Conservation (phyloP, 208 protist genomes). For the Trypanosoma melophagium region DNA sequence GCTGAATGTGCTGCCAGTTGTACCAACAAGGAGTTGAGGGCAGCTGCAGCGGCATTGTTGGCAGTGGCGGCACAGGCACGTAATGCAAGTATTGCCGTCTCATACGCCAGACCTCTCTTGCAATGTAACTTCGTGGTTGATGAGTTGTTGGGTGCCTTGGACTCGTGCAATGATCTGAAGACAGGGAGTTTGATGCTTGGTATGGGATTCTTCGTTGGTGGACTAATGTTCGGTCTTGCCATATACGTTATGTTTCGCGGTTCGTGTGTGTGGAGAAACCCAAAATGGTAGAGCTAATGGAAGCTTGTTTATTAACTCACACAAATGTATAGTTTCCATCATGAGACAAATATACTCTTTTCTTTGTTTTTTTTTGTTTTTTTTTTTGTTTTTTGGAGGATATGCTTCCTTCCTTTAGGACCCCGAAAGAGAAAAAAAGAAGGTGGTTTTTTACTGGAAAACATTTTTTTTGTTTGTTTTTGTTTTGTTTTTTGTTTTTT, state of each 20-base stretch:
- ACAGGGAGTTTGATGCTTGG: conserved; percentile 41
- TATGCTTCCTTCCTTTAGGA: too few species aligned
- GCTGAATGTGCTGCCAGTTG: conserved; percentile 17
- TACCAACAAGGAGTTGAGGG: conserved; percentile 29
- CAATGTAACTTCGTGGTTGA: conserved; percentile 83
- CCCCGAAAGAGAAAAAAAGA: too few species aligned
- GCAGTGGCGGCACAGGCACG: conserved; percentile 28
- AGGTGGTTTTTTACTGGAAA: too few species aligned
- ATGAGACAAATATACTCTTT: too few species aligned
- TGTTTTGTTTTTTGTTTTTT: too few species aligned
- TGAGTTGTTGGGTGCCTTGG: conserved; percentile 43
- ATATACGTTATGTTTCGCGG: conserved; percentile 76
- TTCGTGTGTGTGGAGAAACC: conserved; percentile 43
- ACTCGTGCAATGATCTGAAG: conserved; percentile 14
- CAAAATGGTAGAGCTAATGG: too few species aligned
- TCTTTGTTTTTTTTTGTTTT: too few species aligned
- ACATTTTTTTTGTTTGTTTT: too few species aligned
- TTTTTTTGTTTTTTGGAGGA: too few species aligned
- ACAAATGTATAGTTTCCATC: too few species aligned
- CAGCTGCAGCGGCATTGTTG: conserved; percentile 33
- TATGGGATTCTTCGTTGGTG: conserved; percentile 70
- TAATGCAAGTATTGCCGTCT: conserved; percentile 65
- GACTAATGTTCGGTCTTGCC: conserved; percentile 68
- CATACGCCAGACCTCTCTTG: conserved; percentile 58
- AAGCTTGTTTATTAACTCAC: too few species aligned